Evolutionary conservation across 1,139 yeast genomes (phyloP), one percentile per base, ranked within the genome.

Genomic region (Kodamaea alishanica): DNA sequence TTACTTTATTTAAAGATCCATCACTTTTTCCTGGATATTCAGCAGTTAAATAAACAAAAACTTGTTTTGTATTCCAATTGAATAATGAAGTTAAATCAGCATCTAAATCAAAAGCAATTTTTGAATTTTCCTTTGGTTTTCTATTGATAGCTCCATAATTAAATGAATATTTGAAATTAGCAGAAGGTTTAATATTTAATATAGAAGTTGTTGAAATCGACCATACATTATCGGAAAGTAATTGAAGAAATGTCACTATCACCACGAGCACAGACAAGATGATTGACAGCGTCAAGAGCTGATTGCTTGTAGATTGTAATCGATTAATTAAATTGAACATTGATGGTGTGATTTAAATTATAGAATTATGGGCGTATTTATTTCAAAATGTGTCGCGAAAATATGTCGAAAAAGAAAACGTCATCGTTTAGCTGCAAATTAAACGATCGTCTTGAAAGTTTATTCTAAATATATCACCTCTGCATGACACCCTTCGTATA

Each of bases 1-100:
- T 85, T 28, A 90, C 86, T 45, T 80, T 79, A 64, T 83, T 87
- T 20, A 63, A 59, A 2, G 79, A 67, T 2, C 64, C 72, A 2
- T 57, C 61, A 30, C 65, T 65, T 49, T 72, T 73, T 2, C 92
- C 92, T 8, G 83, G 81, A 55, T 90, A 89, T 54, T 88, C 94
- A 1, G 95, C 96, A 2, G 95, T 86, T 45, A 92, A 70, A 54
- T 90, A 92, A 5, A 84, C 85, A 58, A 92, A 90, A 15, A 92
- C 79, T 61, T 92, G 98, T 56, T 92, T 92, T 8, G 98, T 92
- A 63, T 92, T 92, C 97, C 97, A 92, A 61, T 86, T 89, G 75
- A 90, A 90, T 41, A 92, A 70, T 1, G 89, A 81, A 1, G 84
- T 60, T 50, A 92, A 65, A 49, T 71, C 76, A 2, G 74, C 75